These are phyloP conservation scores for Chaetomium globosum DNA, from an alignment of 2,329 filamentous ascomycete genomes.

Conservation along the genomic window DNA sequence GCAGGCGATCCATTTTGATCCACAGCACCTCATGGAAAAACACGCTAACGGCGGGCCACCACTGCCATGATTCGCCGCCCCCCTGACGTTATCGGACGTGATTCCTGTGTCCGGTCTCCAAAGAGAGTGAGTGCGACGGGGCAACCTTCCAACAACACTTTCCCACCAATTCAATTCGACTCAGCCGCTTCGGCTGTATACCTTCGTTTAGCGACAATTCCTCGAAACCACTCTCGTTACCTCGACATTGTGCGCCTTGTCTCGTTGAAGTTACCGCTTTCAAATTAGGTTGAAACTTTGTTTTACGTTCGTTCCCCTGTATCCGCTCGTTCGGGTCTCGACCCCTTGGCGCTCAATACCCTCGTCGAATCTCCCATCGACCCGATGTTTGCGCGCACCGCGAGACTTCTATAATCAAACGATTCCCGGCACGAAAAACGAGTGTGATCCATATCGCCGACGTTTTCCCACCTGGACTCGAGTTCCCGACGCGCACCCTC, in stretches of 20 bases:
- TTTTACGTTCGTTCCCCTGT: slow-evolving; percentile 9
- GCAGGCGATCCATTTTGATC: slow-evolving; percentile 20
- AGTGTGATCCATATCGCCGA: not conserved
- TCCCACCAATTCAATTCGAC: slow-evolving; percentile 25
- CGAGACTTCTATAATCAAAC: slow-evolving; percentile 5
- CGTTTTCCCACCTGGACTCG: not conserved
- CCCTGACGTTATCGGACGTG: slow-evolving; percentile 32
- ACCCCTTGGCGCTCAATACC: slow-evolving; percentile 10
- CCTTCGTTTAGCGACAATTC: slow-evolving; percentile 33
- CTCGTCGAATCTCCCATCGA: not conserved
- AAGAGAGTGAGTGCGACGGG: slow-evolving; percentile 19
- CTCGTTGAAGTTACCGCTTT: slow-evolving; percentile 20
- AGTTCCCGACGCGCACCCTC: not conserved
- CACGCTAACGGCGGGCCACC: slow-evolving; percentile 25
- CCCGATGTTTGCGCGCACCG: slow-evolving; percentile 19
- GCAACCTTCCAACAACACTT: slow-evolving; percentile 22
- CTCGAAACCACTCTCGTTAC: slow-evolving; percentile 32
- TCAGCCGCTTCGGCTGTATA: slow-evolving; percentile 34
- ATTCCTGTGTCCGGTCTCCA: slow-evolving; percentile 5
- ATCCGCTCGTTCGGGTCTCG: slow-evolving; percentile 14
- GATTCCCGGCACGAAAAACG: not conserved
- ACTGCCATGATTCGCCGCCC: slow-evolving; percentile 31
- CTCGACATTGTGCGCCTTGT: slow-evolving; percentile 17
- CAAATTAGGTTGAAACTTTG: slow-evolving; percentile 19
- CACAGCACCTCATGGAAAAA: slow-evolving; percentile 21